phyloP scores from a whole-genome alignment of 139 green algal genomes.

The Tetradesmus lagerheimii region DNA sequence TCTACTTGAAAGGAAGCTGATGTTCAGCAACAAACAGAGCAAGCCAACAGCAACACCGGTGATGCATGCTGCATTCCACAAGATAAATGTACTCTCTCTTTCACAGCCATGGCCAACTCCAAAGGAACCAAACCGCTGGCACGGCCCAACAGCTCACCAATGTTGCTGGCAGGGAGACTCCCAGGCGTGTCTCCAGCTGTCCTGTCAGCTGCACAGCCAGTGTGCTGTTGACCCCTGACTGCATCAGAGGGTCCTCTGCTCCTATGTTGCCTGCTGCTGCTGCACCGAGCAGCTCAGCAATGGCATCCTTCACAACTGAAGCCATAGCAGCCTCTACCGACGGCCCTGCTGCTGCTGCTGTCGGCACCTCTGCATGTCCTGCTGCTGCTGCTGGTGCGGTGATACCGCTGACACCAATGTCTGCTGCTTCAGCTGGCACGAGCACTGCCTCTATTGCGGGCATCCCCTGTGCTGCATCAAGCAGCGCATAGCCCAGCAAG shows the following conservation, averaged over 20 bases:
- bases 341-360: slow-evolving; percentile 4
- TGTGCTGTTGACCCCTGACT: slow-evolving; percentile 65
- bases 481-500: slow-evolving; percentile 34
- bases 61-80: no score
- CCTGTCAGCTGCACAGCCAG: slow-evolving; percentile 59
- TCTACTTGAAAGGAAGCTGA: no score
- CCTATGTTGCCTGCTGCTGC: slow-evolving; percentile 21
- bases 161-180: slow-evolving; percentile 54
- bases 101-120: no score
- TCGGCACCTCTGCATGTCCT: neutral
- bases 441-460: neutral
- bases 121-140: no score
- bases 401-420: neutral
- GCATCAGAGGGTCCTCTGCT: slow-evolving; percentile 55
- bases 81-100: no score
- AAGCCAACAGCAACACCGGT: neutral
- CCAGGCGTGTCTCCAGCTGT: slow-evolving; percentile 51
- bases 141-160: no score
- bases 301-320: neutral
- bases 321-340: slow-evolving; percentile 5
- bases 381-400: neutral
- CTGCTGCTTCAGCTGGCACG: neutral
- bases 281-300: slow-evolving; percentile 1
- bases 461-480: slow-evolving; percentile 12
- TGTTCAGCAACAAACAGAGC: no score